Conservation (phyloP, 768 basidiomycete genomes). For the Suillus bovinus region DNA sequence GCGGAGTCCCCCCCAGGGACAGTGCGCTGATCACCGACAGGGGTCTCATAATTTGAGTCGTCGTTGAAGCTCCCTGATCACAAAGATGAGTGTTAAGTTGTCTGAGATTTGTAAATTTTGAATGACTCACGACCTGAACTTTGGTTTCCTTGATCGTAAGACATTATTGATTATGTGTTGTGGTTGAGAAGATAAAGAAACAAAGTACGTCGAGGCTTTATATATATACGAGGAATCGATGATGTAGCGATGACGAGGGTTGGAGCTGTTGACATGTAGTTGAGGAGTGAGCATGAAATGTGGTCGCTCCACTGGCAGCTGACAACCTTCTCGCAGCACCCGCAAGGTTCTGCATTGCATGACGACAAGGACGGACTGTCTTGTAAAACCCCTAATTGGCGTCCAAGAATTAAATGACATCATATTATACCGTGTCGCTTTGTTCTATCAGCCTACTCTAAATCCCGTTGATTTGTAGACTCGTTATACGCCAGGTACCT, state of each 20-base stretch:
- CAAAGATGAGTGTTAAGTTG: background rate
- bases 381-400: background rate
- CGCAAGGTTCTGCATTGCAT: background rate
- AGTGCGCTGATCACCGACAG: background rate
- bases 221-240: constrained; percentile 8
- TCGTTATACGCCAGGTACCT: too few relatives aligned
- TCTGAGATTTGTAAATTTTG: background rate
- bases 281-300: background rate
- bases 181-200: background rate
- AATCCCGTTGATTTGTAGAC: too few relatives aligned
- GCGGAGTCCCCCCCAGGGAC: background rate
- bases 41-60: background rate
- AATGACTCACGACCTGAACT: background rate
- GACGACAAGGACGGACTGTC: background rate
- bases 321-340: background rate
- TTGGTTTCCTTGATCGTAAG: constrained; percentile 11
- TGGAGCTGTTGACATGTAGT: background rate
- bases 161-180: constrained; percentile 7
- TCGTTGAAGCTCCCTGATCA: constrained; percentile 11
- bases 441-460: too few relatives aligned
- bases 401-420: background rate
- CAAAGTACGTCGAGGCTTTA: background rate
- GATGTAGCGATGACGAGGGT: constrained; percentile 11
- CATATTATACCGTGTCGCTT: background rate
- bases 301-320: too few relatives aligned